Percentiles rank a stretch among this genome's conserved stretches.
phyloP scores from a whole-genome alignment of 768 basidiomycete species.

The Exidia glandulosa region DNA sequence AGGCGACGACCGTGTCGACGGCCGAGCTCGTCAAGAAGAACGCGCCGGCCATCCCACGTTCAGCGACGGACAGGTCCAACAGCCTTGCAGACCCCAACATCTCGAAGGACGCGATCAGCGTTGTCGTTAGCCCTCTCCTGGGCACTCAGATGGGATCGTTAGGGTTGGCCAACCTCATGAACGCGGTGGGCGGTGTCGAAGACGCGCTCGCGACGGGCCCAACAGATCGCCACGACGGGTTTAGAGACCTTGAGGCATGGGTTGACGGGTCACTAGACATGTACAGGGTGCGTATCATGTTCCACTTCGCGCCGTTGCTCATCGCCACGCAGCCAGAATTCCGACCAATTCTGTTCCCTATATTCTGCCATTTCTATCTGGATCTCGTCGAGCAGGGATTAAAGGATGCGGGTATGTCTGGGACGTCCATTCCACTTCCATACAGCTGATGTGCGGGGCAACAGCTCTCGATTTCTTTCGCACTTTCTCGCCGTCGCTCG shows the following conservation, averaged over 20 bases:
- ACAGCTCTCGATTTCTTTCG: constrained; percentile 67
- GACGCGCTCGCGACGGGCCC: constrained; percentile 74
- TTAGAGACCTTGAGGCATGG: constrained; percentile 77
- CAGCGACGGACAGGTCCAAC: background rate
- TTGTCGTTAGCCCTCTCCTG: constrained; percentile 56
- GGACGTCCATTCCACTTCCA: constrained; percentile 3
- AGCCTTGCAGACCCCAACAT: background rate
- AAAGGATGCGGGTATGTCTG: constrained; percentile 69
- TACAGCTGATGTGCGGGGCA: background rate
- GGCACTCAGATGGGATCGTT: constrained; percentile 58
- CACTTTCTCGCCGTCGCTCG: constrained; percentile 57
- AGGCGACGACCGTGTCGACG: constrained; percentile 19
- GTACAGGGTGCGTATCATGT: constrained; percentile 54
- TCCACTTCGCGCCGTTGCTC: background rate
- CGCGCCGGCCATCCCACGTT: constrained; percentile 26
- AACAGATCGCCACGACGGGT: constrained; percentile 77
- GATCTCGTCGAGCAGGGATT: constrained; percentile 87
- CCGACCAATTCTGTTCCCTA: constrained; percentile 84
- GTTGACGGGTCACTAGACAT: constrained; percentile 85
- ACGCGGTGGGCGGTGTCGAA: constrained; percentile 65
- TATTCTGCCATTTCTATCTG: constrained; percentile 95
- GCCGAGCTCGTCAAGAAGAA: constrained; percentile 44
- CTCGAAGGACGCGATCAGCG: constrained; percentile 18
- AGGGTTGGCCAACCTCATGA: constrained; percentile 56
- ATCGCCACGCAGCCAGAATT: constrained; percentile 68